Evolutionary conservation across 2,329 filamentous ascomycete genomes (phyloP).

Genomic region (Microsporum audouinii): DNA sequence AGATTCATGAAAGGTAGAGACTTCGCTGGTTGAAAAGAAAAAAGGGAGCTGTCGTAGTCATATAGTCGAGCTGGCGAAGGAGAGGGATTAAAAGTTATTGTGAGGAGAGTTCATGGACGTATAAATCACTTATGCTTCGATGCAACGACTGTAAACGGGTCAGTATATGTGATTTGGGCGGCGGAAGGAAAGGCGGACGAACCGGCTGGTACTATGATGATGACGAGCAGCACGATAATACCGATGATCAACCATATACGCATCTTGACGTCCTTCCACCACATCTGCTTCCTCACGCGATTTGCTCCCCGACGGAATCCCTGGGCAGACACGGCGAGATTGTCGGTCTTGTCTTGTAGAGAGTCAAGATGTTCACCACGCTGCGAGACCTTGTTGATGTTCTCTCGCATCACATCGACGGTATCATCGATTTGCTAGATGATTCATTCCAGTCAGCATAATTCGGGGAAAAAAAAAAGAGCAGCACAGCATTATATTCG

Average conservation of each 20-base stretch:
- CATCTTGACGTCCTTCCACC: constrained; percentile 99
- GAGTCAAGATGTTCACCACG: constrained; percentile 81
- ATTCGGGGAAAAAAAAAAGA: constrained; percentile 5
- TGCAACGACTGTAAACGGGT: neutral
- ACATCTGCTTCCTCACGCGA: constrained; percentile 93
- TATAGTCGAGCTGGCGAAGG: neutral
- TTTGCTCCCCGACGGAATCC: constrained; percentile 95
- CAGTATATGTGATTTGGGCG: neutral
- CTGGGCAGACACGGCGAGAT: constrained; percentile 82
- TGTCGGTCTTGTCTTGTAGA: constrained; percentile 85
- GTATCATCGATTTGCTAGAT: constrained; percentile 92
- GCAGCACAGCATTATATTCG: too few species aligned
- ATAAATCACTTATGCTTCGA: neutral
- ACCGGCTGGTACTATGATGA: constrained; percentile 92
- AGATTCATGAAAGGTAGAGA: neutral
- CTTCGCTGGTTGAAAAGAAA: neutral
- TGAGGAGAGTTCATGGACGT: neutral
- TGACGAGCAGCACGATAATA: constrained; percentile 77
- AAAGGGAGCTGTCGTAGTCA: neutral
- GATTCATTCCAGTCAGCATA: constrained; percentile 4
- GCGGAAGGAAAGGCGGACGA: constrained; percentile 36
- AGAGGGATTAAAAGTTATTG: neutral
- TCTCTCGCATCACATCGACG: constrained; percentile 88
- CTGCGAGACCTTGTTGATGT: constrained; percentile 92
- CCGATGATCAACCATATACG: constrained; percentile 87